phyloP scores from a whole-genome alignment of 2,329 filamentous ascomycete genomes.

The Calonectria henricotiae region DNA sequence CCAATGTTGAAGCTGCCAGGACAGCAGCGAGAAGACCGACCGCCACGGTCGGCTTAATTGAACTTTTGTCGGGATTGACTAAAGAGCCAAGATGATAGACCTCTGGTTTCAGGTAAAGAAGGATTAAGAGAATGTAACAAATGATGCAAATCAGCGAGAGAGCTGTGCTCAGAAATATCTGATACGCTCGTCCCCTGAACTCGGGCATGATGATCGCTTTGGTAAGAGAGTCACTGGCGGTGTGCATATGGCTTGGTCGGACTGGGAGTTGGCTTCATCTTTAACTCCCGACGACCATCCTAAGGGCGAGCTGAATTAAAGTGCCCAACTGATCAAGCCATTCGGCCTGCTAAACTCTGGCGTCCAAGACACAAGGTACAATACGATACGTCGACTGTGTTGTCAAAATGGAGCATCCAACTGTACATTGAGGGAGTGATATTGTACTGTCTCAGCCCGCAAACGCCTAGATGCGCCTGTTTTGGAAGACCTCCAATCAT shows the following conservation, averaged over 20 bases:
- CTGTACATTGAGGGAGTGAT: background rate
- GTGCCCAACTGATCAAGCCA: background rate
- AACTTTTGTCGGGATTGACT: constrained; percentile 22
- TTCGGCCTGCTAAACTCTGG: background rate
- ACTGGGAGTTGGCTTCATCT: constrained; percentile 3
- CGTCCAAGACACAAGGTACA: background rate
- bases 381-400: background rate
- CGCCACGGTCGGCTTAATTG: constrained; percentile 33
- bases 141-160: constrained; percentile 14
- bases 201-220: background rate
- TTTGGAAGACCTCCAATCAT: background rate
- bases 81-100: constrained; percentile 35
- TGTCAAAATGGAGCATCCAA: background rate
- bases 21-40: constrained; percentile 37
- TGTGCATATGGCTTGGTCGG: background rate
- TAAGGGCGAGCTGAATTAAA: background rate
- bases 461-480: background rate
- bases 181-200: background rate
- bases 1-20: constrained; percentile 31
- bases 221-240: no score
- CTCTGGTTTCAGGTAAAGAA: constrained; percentile 31
- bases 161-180: background rate
- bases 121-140: constrained; percentile 32
- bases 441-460: constrained; percentile 19
- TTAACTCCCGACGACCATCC: background rate